Percentiles rank a stretch among this genome's conserved stretches.
phyloP scores from a whole-genome alignment of 306 rosid genomes.

The Sicyos baderoa region DNA sequence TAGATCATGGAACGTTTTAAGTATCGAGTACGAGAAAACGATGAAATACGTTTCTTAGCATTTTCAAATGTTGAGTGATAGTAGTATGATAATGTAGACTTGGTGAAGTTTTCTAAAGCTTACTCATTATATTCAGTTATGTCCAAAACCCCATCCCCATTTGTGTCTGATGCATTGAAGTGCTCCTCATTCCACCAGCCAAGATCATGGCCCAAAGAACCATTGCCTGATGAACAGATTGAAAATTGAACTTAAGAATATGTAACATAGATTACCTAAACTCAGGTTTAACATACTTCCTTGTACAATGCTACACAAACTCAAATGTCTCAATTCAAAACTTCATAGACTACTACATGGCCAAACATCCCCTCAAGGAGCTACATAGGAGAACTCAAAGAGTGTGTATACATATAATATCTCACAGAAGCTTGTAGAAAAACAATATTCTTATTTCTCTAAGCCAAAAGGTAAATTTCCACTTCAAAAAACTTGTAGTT shows the following conservation, averaged over 20 bases:
- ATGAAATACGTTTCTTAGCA: background rate
- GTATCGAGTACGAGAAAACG: slow-evolving; percentile 14
- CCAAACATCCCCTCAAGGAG: background rate
- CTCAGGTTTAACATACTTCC: background rate
- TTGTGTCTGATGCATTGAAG: slow-evolving; percentile 81
- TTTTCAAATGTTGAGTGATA: slow-evolving; percentile 20
- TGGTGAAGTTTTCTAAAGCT: slow-evolving; percentile 26
- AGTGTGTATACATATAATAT: background rate
- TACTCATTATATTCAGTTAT: slow-evolving; percentile 80
- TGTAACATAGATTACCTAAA: background rate
- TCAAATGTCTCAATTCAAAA: background rate
- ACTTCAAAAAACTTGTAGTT: background rate
- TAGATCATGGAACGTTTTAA: background rate
- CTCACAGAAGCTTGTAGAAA: background rate
- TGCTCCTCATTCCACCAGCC: slow-evolving; percentile 98
- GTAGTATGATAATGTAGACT: background rate
- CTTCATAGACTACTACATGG: background rate
- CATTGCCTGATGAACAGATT: slow-evolving; percentile 37
- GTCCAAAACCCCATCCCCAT: slow-evolving; percentile 67
- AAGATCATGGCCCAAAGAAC: slow-evolving; percentile 72
- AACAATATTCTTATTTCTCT: background rate
- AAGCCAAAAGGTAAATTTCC: background rate
- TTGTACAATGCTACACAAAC: background rate
- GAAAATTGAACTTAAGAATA: slow-evolving; percentile 17
- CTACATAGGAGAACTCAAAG: background rate